Percentiles rank a stretch among this genome's conserved stretches.
Evolutionary conservation across 805 yeast genomes (phyloP).

Genomic region (Teunomyces funiuensis): DNA sequence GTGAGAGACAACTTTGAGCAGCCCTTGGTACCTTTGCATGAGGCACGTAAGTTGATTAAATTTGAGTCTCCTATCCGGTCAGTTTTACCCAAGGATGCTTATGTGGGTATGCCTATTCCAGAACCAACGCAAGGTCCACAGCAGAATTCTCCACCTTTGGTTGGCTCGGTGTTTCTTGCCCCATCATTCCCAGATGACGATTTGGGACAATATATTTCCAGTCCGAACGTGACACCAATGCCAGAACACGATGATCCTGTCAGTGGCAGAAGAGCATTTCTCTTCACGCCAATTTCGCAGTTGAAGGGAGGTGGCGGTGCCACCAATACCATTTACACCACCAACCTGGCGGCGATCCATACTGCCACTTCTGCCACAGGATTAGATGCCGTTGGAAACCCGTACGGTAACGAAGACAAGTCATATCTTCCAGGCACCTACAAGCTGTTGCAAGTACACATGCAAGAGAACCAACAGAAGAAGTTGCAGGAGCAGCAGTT

Average conservation of each 20-base stretch:
- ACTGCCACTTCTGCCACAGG: constrained; percentile 14
- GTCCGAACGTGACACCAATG: constrained; percentile 39
- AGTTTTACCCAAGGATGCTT: constrained; percentile 72
- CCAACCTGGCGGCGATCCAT: constrained; percentile 17
- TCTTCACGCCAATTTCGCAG: constrained; percentile 47
- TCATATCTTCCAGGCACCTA: constrained; percentile 14
- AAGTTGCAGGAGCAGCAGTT: constrained; percentile 14
- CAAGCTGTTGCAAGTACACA: constrained; percentile 16
- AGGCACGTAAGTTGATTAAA: constrained; percentile 67
- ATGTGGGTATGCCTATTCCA: constrained; percentile 72
- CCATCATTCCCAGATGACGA: constrained; percentile 79
- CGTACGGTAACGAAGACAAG: background rate
- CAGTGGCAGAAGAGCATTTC: constrained; percentile 38
- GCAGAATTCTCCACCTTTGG: constrained; percentile 85
- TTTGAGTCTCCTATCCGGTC: constrained; percentile 84
- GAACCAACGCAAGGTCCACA: constrained; percentile 78
- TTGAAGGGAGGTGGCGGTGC: constrained; percentile 35
- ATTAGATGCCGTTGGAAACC: constrained; percentile 1
- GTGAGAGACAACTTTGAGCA: constrained; percentile 80
- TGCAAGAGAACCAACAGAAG: constrained; percentile 16
- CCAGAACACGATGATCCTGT: constrained; percentile 40
- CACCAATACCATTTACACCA: constrained; percentile 17
- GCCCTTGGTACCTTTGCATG: constrained; percentile 66
- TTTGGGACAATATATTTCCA: constrained; percentile 62
- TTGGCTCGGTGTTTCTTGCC: constrained; percentile 85